phyloP scores from a whole-genome alignment of 148 eudicot genomes.

The Mesembryanthemum crystallinum region DNA sequence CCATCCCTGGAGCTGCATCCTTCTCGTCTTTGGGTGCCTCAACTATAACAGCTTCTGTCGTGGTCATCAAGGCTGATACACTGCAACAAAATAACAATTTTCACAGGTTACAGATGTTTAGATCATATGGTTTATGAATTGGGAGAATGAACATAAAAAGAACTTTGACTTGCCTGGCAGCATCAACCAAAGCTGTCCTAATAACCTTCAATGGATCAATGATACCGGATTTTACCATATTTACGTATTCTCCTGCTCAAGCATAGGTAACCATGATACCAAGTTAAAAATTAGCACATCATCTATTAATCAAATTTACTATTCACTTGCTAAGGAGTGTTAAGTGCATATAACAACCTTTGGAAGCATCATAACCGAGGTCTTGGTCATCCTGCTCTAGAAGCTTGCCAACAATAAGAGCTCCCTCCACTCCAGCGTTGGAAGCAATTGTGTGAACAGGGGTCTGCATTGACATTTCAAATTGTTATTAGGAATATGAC shows the following conservation, averaged over 20 bases:
- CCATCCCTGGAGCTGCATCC: slow-evolving; percentile 46
- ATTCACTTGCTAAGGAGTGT: not conserved
- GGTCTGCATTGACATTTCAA: slow-evolving; percentile 43
- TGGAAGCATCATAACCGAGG: slow-evolving; percentile 94
- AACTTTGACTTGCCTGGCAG: slow-evolving; percentile 57
- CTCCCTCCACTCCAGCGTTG: slow-evolving; percentile 93
- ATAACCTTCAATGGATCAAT: slow-evolving; percentile 92
- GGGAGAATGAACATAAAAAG: not conserved
- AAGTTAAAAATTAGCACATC: too few relatives aligned
- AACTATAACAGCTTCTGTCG: slow-evolving; percentile 76
- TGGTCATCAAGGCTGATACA: slow-evolving; percentile 78
- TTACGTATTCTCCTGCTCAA: slow-evolving; percentile 73
- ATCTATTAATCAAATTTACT: not conserved
- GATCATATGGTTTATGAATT: not conserved
- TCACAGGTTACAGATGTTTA: not conserved
- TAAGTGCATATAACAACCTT: slow-evolving; percentile 57
- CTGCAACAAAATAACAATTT: slow-evolving; percentile 31
- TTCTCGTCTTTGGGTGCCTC: slow-evolving; percentile 66
- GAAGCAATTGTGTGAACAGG: slow-evolving; percentile 83
- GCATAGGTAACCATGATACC: not conserved
- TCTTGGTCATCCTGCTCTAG: slow-evolving; percentile 81
- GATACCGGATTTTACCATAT: slow-evolving; percentile 86
- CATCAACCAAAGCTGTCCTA: slow-evolving; percentile 85
- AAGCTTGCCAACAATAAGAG: slow-evolving; percentile 84
- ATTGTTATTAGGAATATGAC: not conserved